Evolutionary conservation across 2,329 filamentous ascomycete species (phyloP).

Genomic region (Trichoderma polysporum): DNA sequence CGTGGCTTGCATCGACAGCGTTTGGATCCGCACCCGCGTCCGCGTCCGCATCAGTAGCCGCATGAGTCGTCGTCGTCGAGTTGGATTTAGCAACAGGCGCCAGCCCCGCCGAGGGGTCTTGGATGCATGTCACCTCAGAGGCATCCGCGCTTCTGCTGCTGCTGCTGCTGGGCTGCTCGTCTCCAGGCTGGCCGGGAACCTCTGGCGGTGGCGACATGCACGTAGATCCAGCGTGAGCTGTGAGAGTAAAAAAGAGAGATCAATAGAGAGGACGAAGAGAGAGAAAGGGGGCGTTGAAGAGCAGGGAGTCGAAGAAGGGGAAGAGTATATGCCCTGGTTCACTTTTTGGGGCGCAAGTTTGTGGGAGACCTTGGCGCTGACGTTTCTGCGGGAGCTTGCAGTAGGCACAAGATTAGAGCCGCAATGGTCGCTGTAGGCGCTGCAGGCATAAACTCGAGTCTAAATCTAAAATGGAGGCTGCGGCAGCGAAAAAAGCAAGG

Average conservation of each 20-base stretch:
- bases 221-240: conserved; percentile 2
- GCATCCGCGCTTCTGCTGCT: conserved; percentile 26
- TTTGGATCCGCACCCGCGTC: neutral
- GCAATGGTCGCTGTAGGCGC: neutral
- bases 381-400: too few species aligned
- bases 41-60: conserved; percentile 17
- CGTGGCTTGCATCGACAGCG: neutral
- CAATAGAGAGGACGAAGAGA: neutral
- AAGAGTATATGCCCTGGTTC: neutral
- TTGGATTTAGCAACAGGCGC: conserved; percentile 4
- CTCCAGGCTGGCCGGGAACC: conserved; percentile 29
- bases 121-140: conserved; percentile 29
- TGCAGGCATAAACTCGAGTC: neutral
- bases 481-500: neutral
- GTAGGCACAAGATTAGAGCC: neutral
- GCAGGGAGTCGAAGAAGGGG: neutral
- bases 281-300: neutral
- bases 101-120: conserved; percentile 21
- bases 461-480: neutral
- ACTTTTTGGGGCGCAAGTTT: too few species aligned
- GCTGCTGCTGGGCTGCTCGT: conserved; percentile 28
- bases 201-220: conserved; percentile 42
- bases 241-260: neutral
- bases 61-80: neutral
- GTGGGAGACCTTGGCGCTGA: too few species aligned